phyloP scores from a whole-genome alignment of 108 stramenopile genomes.

The Pseudonitzschia delicatissima region DNA sequence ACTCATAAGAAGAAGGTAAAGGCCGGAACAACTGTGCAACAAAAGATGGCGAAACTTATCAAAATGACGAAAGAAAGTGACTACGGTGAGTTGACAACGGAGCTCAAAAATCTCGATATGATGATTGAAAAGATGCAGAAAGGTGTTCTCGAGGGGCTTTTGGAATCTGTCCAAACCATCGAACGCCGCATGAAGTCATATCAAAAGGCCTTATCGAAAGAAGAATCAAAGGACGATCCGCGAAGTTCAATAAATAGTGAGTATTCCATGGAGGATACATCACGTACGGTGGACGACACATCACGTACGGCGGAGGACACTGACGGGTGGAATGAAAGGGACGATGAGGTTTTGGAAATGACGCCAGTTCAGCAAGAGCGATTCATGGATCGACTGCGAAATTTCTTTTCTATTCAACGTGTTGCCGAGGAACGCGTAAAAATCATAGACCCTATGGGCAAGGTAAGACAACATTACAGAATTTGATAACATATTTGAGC shows the following conservation, averaged over 20 bases:
- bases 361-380: slow-evolving; percentile 4
- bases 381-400: slow-evolving; percentile 24
- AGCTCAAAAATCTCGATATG: slow-evolving; percentile 18
- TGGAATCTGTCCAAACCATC: slow-evolving; percentile 36
- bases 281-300: background rate
- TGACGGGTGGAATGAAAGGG: background rate
- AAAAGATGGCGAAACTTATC: slow-evolving; percentile 15
- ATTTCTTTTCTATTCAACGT: slow-evolving; percentile 25
- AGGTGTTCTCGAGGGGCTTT: slow-evolving; percentile 25
- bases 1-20: slow-evolving; percentile 29
- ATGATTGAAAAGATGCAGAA: slow-evolving; percentile 34
- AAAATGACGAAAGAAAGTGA: slow-evolving; percentile 20
- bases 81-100: slow-evolving; percentile 28
- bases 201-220: background rate
- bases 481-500: background rate
- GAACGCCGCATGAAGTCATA: slow-evolving; percentile 32
- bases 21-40: slow-evolving; percentile 21
- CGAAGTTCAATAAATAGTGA: too few relatives aligned
- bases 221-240: slow-evolving; percentile 1
- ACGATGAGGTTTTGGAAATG: background rate
- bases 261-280: background rate
- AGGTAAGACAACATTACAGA: background rate
- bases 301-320: background rate
- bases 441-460: slow-evolving; percentile 20
- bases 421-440: slow-evolving; percentile 17